Evolutionary conservation across 78 protist species (phyloP).

Genomic region (Protostelium mycophagum): DNA sequence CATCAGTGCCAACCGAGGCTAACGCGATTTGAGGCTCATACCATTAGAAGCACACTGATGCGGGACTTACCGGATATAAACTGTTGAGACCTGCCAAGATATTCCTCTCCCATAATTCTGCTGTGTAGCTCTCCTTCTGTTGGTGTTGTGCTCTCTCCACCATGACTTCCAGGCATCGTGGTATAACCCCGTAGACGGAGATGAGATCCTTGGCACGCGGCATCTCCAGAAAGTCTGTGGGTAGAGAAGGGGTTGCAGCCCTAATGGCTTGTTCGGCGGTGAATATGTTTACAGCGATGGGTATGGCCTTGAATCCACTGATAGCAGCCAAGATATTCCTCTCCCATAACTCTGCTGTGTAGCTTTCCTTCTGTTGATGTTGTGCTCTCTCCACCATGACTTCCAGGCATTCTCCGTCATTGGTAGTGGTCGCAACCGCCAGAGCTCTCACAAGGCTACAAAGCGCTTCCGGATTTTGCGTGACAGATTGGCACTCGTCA

Average conservation of each 20-base stretch:
- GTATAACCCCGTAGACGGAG: neutral
- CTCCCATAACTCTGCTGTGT: neutral
- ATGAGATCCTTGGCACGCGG: neutral
- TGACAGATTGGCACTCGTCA: neutral
- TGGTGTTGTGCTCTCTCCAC: neutral
- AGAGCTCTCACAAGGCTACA: neutral
- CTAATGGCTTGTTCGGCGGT: neutral
- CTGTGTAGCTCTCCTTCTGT: neutral
- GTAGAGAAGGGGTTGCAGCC: neutral
- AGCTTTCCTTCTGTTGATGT: neutral
- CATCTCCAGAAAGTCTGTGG: neutral
- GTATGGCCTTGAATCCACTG: neutral
- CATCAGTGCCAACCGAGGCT: neutral
- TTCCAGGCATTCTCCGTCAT: no score
- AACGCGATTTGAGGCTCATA: neutral
- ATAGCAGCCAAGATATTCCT: neutral
- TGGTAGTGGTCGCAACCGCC: neutral
- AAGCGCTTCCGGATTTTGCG: neutral
- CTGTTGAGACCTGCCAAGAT: neutral
- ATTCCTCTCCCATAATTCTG: neutral
- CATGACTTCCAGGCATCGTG: neutral
- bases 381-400: no score
- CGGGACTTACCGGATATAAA: neutral
- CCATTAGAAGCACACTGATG: neutral
- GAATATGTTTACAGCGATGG: neutral